Conservation (phyloP, 202 grass and related monocot genomes). For the Carex arenaria region DNA sequence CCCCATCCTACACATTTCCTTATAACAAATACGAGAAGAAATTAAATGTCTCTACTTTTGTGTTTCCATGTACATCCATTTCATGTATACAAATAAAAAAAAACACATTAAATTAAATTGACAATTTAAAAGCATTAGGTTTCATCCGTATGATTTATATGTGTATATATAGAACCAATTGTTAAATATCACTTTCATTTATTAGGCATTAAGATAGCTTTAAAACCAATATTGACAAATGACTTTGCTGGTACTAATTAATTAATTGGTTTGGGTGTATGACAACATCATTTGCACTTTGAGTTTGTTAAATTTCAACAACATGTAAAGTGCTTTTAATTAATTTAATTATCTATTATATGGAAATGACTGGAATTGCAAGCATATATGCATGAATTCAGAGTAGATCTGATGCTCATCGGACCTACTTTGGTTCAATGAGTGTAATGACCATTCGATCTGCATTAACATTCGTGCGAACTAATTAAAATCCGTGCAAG, state of each 20-base stretch:
- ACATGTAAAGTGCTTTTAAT: background rate
- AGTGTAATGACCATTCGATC: too few relatives aligned
- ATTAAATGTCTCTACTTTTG: background rate
- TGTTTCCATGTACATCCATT: background rate
- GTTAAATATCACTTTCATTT: background rate
- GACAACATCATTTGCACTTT: slow-evolving; percentile 16
- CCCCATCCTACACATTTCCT: background rate
- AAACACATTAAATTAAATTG: background rate
- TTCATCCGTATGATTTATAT: background rate
- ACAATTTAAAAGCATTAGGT: background rate
- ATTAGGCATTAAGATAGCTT: background rate
- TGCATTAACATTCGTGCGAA: too few relatives aligned
- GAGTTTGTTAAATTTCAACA: background rate
- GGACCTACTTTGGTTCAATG: too few relatives aligned
- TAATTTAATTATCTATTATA: background rate
- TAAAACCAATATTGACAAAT: background rate
- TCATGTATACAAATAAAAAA: background rate
- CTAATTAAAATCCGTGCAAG: too few relatives aligned
- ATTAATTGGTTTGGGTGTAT: background rate
- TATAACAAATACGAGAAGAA: background rate
- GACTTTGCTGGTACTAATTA: background rate
- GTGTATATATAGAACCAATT: background rate
- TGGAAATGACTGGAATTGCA: slow-evolving; percentile 12
- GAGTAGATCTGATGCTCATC: too few relatives aligned
- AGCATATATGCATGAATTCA: background rate